phyloP scores from a whole-genome alignment of 768 basidiomycete species.

The Tricholoma hemisulphureum region DNA sequence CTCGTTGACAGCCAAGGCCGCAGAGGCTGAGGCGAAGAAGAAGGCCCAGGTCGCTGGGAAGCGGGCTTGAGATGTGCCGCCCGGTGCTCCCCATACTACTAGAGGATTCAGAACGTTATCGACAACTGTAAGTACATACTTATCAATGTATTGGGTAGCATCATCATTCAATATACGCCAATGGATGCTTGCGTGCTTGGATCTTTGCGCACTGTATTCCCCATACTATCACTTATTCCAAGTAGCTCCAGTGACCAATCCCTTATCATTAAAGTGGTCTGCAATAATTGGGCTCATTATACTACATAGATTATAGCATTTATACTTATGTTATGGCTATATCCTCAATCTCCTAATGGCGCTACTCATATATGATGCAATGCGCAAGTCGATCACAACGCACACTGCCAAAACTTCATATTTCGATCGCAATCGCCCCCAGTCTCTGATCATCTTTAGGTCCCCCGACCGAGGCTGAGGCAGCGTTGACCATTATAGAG shows the following conservation, averaged over 20 bases:
- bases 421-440: slow-evolving; percentile 30
- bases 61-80: slow-evolving; percentile 16
- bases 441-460: slow-evolving; percentile 19
- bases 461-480: slow-evolving; percentile 28
- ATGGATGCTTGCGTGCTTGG: too few relatives aligned
- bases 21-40: slow-evolving; percentile 63
- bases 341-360: too few relatives aligned
- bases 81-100: not conserved
- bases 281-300: too few relatives aligned
- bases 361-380: too few relatives aligned
- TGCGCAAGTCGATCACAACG: not conserved
- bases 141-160: too few relatives aligned
- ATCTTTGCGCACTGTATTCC: too few relatives aligned
- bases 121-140: not conserved
- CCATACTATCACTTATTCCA: too few relatives aligned
- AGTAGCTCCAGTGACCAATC: too few relatives aligned
- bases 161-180: too few relatives aligned
- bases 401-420: slow-evolving; percentile 11
- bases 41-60: slow-evolving; percentile 37
- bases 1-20: slow-evolving; percentile 51
- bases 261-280: too few relatives aligned
- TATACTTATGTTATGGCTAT: too few relatives aligned
- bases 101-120: not conserved
- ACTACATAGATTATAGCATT: too few relatives aligned
- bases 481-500: slow-evolving; percentile 32